Conservation (phyloP, 768 basidiomycete genomes). For the Leucogyrophana mollusca region DNA sequence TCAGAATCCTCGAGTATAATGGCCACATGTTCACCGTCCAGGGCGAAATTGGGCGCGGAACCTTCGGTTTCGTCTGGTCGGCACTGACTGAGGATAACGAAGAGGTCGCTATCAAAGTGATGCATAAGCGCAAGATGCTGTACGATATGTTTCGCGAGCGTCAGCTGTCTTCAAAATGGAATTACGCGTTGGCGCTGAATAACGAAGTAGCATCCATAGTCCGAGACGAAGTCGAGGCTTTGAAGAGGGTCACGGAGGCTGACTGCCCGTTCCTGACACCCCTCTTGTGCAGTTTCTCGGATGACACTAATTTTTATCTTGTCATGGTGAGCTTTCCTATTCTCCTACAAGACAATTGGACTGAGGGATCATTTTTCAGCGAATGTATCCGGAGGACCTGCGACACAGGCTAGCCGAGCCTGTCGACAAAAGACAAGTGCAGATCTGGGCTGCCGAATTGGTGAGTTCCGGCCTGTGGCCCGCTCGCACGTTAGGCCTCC, state of each 20-base stretch:
- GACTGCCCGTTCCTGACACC: neutral
- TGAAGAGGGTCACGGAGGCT: neutral
- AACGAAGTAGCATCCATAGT: neutral
- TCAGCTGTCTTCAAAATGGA: neutral
- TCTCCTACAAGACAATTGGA: neutral
- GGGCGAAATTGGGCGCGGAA: neutral
- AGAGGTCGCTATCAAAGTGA: constrained; percentile 4
- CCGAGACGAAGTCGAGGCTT: neutral
- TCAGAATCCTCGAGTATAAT: no score
- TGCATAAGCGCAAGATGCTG: constrained; percentile 1
- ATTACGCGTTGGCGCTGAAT: neutral
- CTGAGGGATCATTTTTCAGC: neutral
- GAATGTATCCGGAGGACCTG: neutral
- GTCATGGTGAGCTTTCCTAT: constrained; percentile 2
- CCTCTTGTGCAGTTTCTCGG: neutral
- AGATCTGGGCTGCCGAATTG: constrained; percentile 3
- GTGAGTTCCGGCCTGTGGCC: neutral
- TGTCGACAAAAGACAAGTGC: neutral
- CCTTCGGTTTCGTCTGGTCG: constrained; percentile 2
- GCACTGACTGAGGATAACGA: neutral
- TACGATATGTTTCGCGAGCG: neutral
- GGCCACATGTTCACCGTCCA: neutral
- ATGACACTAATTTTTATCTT: constrained; percentile 1
- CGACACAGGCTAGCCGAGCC: neutral
- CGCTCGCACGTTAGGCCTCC: neutral